Evolutionary conservation across 2,329 filamentous ascomycete species (phyloP).

Genomic region (Podosphaera fusca): DNA sequence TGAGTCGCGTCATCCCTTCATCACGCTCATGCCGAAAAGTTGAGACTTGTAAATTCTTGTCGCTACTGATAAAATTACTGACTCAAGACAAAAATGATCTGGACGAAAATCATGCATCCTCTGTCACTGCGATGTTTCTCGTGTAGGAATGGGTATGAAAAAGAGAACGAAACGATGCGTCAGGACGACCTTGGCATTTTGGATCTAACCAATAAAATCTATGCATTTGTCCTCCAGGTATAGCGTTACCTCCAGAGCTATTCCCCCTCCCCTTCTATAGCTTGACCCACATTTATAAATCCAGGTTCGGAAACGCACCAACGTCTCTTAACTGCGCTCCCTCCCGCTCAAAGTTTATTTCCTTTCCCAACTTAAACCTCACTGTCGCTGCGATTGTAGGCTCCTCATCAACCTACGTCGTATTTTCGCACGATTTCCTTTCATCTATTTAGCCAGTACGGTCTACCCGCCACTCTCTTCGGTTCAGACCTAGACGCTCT

Average conservation of each 20-base stretch:
- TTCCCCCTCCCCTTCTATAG: background rate
- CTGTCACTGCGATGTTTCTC: background rate
- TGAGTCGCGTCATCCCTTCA: background rate
- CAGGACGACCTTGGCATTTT: background rate
- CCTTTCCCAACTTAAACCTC: conserved; percentile 3
- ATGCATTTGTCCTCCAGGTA: background rate
- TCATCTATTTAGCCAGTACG: conserved; percentile 14
- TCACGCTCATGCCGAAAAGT: background rate
- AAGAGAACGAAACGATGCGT: background rate
- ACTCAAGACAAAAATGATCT: background rate
- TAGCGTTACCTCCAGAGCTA: background rate
- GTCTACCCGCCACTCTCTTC: conserved; percentile 28
- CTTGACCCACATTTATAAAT: background rate
- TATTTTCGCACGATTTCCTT: conserved; percentile 14
- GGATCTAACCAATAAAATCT: background rate
- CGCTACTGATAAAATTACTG: background rate
- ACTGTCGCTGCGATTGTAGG: background rate
- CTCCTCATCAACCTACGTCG: conserved; percentile 5
- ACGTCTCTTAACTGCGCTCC: conserved; percentile 2
- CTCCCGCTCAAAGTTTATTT: background rate
- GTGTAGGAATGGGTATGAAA: background rate
- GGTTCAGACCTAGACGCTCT: conserved; percentile 20
- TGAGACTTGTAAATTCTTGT: background rate
- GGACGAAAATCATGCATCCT: background rate
- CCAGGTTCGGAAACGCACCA: background rate